Base-by-base conservation (phyloP, 169 alveolate genomes). In the Plasmodium knowlesi region DNA sequence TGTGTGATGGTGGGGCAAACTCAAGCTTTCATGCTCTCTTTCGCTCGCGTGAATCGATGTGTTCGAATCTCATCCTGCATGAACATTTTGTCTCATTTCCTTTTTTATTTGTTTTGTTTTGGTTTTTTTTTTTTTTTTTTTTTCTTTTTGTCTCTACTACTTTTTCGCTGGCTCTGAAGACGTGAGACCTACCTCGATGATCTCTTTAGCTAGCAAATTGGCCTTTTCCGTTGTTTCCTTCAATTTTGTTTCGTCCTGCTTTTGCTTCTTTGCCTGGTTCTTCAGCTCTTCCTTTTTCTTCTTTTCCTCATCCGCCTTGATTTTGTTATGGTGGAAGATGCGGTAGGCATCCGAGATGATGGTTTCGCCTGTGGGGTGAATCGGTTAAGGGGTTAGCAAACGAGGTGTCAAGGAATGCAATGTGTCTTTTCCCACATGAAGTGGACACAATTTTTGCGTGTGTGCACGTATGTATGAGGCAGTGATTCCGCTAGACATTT, bases 161-260 rank as follows among this genome's bases (percentile, higher is more conserved):
- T 74, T 32, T 22, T 19, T 8, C 28, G 41, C 16, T 30, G 57
- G 22, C 28, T 74, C 14, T 10, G 28, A 74, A 30, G 30, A 74
- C 28, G 57, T 37, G 41, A 28, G 37, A 28, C 88, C 50, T 88
- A 88, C 94, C 61, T 88, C 89, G 22, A 88, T 76, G 43, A 88
- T 79, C 53, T 88, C 72, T 16, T 88, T 30, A 6, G 94, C 94
- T n/a, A 88, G 28, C 32, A 88, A 80, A 30, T 88, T 80, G 4
- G 86, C 92, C 78, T 90, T 90, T 90, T 90, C 91, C 4, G 84
- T 90, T 37, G 82, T 72, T 32, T 90, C 91, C 39, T 90, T 81
- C 72, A 90, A 16, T 80, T 90, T 90, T 53, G 81, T 90, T 79
- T 90, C 91, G 16, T 90, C 61, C 32, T 53, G 82, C 57, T 90